Conservation (phyloP, 2,329 filamentous ascomycete genomes). For the Diplocarpon rosae region DNA sequence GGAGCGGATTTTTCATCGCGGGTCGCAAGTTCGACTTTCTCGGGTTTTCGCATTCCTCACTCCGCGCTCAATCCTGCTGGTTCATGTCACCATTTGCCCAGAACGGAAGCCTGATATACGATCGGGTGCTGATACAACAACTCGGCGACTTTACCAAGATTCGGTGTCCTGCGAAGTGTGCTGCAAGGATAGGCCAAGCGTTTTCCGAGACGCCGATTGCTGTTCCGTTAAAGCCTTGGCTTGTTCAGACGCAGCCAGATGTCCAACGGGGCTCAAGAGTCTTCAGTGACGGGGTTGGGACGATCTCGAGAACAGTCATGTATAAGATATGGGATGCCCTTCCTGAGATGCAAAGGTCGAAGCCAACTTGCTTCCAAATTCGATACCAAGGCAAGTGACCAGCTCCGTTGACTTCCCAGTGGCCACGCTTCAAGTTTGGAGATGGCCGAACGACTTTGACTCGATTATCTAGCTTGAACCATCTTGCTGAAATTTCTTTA, state of each 20-base stretch:
- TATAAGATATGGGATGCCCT: conserved; percentile 47
- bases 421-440: neutral
- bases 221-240: conserved; percentile 34
- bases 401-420: neutral
- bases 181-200: conserved; percentile 49
- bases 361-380: conserved; percentile 63
- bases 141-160: conserved; percentile 41
- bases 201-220: conserved; percentile 66
- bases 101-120: conserved; percentile 23
- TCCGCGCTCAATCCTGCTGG: conserved; percentile 63
- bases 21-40: conserved; percentile 55
- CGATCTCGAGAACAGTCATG: conserved; percentile 51
- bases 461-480: neutral
- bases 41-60: conserved; percentile 70
- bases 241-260: conserved; percentile 35
- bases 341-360: conserved; percentile 32
- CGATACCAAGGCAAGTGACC: conserved; percentile 45
- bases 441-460: neutral
- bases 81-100: conserved; percentile 40
- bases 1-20: conserved; percentile 49
- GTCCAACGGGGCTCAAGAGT: conserved; percentile 42
- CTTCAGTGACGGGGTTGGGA: conserved; percentile 75
- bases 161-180: conserved; percentile 43
- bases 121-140: conserved; percentile 31
- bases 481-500: conserved; percentile 14